Percentiles rank a stretch among this genome's conserved stretches.
phyloP scores from a whole-genome alignment of 2,329 filamentous ascomycete genomes.

The Zymoseptoria crescenta region DNA sequence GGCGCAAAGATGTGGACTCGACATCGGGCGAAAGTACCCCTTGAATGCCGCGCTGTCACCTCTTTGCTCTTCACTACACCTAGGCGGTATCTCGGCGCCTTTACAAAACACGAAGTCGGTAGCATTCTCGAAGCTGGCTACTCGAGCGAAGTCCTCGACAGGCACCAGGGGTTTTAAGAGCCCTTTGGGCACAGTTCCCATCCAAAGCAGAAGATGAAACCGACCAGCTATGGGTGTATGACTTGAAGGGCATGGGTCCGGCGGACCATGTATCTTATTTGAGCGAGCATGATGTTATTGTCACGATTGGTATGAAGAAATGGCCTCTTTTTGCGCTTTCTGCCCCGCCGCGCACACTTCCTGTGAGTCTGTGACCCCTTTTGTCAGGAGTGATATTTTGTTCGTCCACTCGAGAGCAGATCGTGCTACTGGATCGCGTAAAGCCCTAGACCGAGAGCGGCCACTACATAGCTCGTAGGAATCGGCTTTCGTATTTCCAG shows the following conservation, averaged over 20 bases:
- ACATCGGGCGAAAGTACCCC: constrained; percentile 1
- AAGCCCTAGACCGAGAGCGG: too few relatives aligned
- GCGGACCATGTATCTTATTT: background rate
- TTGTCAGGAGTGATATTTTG: background rate
- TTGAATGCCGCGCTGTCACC: background rate
- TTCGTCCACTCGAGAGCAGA: background rate
- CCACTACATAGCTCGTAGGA: too few relatives aligned
- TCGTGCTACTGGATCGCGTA: background rate
- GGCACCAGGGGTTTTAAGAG: background rate
- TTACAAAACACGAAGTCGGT: background rate
- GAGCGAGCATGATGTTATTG: background rate
- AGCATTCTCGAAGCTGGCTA: background rate
- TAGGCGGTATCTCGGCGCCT: background rate
- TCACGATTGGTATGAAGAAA: background rate
- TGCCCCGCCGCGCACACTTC: too few relatives aligned
- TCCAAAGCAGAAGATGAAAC: background rate
- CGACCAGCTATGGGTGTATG: background rate
- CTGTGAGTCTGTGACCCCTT: too few relatives aligned
- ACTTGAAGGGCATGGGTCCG: background rate
- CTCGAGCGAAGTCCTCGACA: background rate
- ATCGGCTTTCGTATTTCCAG: too few relatives aligned
- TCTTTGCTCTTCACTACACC: background rate
- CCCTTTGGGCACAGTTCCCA: background rate
- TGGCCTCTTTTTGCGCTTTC: background rate
- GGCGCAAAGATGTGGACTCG: constrained; percentile 20